Evolutionary conservation across 2,329 filamentous ascomycete species (phyloP).

Genomic region (Rutstroemia sp.): DNA sequence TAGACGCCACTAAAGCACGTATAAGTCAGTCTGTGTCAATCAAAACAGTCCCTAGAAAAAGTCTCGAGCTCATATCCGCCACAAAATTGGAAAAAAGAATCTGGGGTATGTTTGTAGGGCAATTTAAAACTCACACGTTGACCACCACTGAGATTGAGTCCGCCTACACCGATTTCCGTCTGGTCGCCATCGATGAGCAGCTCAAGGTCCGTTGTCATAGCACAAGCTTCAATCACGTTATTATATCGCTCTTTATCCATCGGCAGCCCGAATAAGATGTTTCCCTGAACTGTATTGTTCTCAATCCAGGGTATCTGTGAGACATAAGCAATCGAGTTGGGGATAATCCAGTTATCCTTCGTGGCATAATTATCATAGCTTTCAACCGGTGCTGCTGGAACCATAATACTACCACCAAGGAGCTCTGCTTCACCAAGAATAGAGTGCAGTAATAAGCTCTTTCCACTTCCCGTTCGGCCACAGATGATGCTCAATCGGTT

Average conservation of each 20-base stretch:
- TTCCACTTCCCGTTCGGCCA: slow-evolving; percentile 69
- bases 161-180: slow-evolving; percentile 75
- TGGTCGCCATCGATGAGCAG: slow-evolving; percentile 67
- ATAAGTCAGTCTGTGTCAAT: too few relatives aligned
- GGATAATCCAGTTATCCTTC: slow-evolving; percentile 55
- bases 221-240: slow-evolving; percentile 62
- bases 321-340: slow-evolving; percentile 62
- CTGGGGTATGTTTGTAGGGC: too few relatives aligned
- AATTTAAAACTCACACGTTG: slow-evolving; percentile 39
- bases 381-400: slow-evolving; percentile 44
- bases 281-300: slow-evolving; percentile 68
- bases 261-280: slow-evolving; percentile 69
- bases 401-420: slow-evolving; percentile 50
- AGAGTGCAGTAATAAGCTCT: slow-evolving; percentile 64
- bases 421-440: slow-evolving; percentile 70
- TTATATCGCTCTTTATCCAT: slow-evolving; percentile 58
- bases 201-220: slow-evolving; percentile 64
- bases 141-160: slow-evolving; percentile 73
- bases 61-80: too few relatives aligned
- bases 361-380: slow-evolving; percentile 55
- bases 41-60: slow-evolving; percentile 28
- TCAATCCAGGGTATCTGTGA: slow-evolving; percentile 79
- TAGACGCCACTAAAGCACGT: slow-evolving; percentile 53
- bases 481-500: slow-evolving; percentile 66
- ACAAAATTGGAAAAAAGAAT: too few relatives aligned